These are phyloP conservation scores for Cyanidium caldarium DNA, from an alignment of 23 red algal species.

Conservation along the genomic window DNA sequence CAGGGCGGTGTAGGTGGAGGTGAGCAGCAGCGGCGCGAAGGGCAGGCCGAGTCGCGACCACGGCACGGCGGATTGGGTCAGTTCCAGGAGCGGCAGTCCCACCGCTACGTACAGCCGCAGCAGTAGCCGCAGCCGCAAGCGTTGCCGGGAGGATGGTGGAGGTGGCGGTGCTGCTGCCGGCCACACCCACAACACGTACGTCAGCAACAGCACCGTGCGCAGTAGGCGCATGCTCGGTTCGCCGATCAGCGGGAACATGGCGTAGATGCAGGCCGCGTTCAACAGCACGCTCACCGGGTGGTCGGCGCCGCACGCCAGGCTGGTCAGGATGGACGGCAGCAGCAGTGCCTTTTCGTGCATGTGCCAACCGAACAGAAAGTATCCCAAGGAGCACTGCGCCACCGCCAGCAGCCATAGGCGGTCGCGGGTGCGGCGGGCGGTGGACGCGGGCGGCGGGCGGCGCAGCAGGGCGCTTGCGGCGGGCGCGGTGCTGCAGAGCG, in stretches of 20 bases:
- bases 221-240: neutral
- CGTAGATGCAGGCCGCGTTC: neutral
- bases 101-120: neutral
- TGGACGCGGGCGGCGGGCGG: neutral
- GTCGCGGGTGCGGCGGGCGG: neutral
- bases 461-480: neutral
- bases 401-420: neutral
- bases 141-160: no score
- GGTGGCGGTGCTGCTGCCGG: no score
- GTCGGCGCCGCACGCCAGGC: neutral
- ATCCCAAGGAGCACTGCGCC: neutral
- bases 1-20: slow-evolving; percentile 2
- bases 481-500: neutral
- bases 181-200: neutral
- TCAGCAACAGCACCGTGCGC: neutral
- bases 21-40: slow-evolving; percentile 12
- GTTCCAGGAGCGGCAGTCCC: neutral
- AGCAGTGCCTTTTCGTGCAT: slow-evolving; percentile 36
- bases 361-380: slow-evolving; percentile 34
- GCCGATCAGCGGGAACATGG: slow-evolving; percentile 9
- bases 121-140: neutral
- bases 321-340: neutral
- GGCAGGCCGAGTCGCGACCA: neutral
- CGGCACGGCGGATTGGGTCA: neutral
- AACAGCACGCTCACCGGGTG: neutral